A percentile compares a stretch with the other conserved stretches of the same genome.
Conservation (phyloP, 495 filamentous ascomycete species). For the Penicilliopsis zonata region DNA sequence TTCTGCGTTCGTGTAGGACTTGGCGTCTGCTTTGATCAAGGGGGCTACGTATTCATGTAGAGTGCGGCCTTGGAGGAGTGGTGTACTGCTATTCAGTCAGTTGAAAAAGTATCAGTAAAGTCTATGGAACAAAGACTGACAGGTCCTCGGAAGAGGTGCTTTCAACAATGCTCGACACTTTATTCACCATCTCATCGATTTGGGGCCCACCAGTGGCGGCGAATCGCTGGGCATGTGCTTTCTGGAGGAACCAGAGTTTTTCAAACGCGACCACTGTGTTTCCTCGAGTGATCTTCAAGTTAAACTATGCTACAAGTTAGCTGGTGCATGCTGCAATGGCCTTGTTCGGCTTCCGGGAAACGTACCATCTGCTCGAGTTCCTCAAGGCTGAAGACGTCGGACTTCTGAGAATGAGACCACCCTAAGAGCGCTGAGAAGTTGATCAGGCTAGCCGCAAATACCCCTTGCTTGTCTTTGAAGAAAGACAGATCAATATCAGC, state of each 20-base stretch:
- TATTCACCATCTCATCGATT: conserved; percentile 39
- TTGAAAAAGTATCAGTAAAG: background rate
- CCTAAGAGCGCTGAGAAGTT: conserved; percentile 83
- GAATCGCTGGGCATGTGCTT: conserved; percentile 46
- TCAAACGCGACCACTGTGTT: conserved; percentile 74
- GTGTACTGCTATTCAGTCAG: conserved; percentile 9
- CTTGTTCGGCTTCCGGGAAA: too few relatives aligned
- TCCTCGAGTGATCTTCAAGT: conserved; percentile 74
- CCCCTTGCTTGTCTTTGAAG: conserved; percentile 51
- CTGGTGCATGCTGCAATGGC: background rate
- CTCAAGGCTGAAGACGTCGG: conserved; percentile 58
- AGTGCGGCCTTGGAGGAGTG: conserved; percentile 19
- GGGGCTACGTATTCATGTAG: conserved; percentile 27
- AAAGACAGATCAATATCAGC: conserved; percentile 55
- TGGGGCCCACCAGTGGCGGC: conserved; percentile 18
- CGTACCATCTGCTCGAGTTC: conserved; percentile 57
- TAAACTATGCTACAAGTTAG: conserved; percentile 42
- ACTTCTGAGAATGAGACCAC: conserved; percentile 59
- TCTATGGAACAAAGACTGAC: too few relatives aligned
- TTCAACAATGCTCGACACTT: conserved; percentile 18
- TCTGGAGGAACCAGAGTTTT: conserved; percentile 75
- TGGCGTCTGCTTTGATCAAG: conserved; percentile 47
- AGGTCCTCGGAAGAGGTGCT: conserved; percentile 16
- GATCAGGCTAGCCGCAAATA: conserved; percentile 61
- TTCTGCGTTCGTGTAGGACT: conserved; percentile 45